These are phyloP conservation scores for Pseudogymnoascus pannorum DNA, from an alignment of 2,329 filamentous ascomycete genomes.

Conservation along the genomic window DNA sequence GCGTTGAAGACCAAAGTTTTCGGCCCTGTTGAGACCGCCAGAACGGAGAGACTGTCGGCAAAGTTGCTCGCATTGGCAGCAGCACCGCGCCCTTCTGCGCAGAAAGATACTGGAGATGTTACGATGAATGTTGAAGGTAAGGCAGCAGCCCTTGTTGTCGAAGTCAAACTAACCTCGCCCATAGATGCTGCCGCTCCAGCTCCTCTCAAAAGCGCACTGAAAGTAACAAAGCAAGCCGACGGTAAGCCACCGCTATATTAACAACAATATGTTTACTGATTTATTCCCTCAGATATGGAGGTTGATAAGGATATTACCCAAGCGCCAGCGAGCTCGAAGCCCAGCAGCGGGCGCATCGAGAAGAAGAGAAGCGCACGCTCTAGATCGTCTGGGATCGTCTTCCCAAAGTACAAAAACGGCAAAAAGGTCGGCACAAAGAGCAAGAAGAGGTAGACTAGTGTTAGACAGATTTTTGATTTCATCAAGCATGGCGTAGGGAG, in stretches of 20 bases:
- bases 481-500: constrained; percentile 7
- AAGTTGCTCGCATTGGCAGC: constrained; percentile 76
- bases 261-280: neutral
- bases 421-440: constrained; percentile 38
- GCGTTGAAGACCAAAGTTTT: constrained; percentile 76
- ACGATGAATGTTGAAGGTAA: constrained; percentile 38
- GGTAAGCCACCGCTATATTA: constrained; percentile 16
- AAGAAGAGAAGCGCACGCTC: constrained; percentile 42
- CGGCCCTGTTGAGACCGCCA: constrained; percentile 70
- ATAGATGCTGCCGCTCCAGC: neutral
- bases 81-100: constrained; percentile 57
- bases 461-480: neutral
- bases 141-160: constrained; percentile 10
- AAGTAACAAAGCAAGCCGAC: constrained; percentile 19
- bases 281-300: constrained; percentile 44
- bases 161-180: neutral
- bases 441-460: constrained; percentile 17
- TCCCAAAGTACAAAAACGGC: constrained; percentile 50
- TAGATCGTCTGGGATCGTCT: constrained; percentile 53
- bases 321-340: constrained; percentile 24
- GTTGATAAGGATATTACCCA: constrained; percentile 38
- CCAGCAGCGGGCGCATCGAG: constrained; percentile 45
- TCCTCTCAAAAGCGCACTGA: constrained; percentile 14
- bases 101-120: constrained; percentile 39
- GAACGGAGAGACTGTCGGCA: constrained; percentile 74